Evolutionary conservation across 2,329 filamentous ascomycete genomes (phyloP), one percentile per base, ranked within the genome.

Genomic region (Aspergillus fischeri): DNA sequence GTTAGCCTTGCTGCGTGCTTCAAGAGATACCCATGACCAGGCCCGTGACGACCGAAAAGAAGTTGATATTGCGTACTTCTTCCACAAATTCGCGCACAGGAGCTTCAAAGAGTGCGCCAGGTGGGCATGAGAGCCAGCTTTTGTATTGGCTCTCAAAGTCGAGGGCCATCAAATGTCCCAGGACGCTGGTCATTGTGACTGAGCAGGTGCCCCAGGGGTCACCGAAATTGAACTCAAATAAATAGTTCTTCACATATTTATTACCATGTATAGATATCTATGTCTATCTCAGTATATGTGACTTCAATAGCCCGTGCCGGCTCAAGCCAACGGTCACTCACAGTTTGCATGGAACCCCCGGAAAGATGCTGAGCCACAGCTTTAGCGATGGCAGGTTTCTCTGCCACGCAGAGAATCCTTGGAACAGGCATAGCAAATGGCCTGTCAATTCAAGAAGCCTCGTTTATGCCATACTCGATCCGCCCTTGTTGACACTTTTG

Each of bases 341-440:
- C 91, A 54, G 85, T 87, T 72, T 85, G 83, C 57, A 87, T 81
- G 20, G 79, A 78, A 50, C 91, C 90, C 51, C 94, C 93, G 32
- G 89, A 90, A 28, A 99, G 83, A 79, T 97, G 93, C 57, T 86
- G 85, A 42, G 94, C 91, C 51, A 99, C 93, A 41, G 93, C 92
- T 76, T 94, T 97, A 57, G 94, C 91, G 61, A 99, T 97, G 45
- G 93, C 96, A 38, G 92, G 92, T 81, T 99, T 92, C 75, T 92
- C 89, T 59, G 89, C 89, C 63, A 92, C 88, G 70, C 89, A 92
- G 53, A 92, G 79, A 58, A 91, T 85, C 66, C 81, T 84, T 20
- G 57, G 56, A 14, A 54, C 57, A 20, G 61, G 45, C 62, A 65
- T 63, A 47, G 20, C 53, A 29, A 42, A 17, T n/a, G 42, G 42